Base-by-base conservation (phyloP, 2,329 filamentous ascomycete species). In the Piedraia hortae region DNA sequence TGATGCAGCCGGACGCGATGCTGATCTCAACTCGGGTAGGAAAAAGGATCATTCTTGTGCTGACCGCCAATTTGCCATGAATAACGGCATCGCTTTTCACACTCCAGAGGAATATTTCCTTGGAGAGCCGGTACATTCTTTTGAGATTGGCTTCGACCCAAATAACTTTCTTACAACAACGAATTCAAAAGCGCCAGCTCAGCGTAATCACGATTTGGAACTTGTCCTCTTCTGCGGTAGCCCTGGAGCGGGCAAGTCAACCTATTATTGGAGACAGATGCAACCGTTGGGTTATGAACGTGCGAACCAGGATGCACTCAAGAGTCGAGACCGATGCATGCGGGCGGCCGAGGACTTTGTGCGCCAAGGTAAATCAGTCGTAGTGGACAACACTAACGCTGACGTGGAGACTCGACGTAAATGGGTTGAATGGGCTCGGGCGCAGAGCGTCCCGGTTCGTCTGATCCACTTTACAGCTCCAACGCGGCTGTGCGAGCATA, bases 71-170 rank as follows among this genome's bases (percentile, higher is more conserved):
- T 70, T 93, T 34, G 82, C 85, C 3, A 55, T 67, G 28, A 93
- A 97, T 37, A 48, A 80, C 7, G 74, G 74, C 3, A 62, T 97
- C 31, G 41, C 50, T 7, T 97, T 82, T 42, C 51, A 65, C 26
- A 90, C 82, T 0, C 85, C 85, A 0, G 85, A 97, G 39, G 80
- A 91, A 43, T 90, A 69, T 47, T 93, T 93, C 39, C 57, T 82
- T 1, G 56, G 57, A 2, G 60, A 75, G 33, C 37, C 57, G 12
- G 53, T 70, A 1, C 57, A 65, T 31, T 56, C 62, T 1, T 85
- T 74, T 37, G 45, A 46, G 6, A 56, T 73, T 24, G 51, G 60
- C 1, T 88, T 93, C 34, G 67, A 91, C 30, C 60, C 80, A 10
- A 46, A 47, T 1, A 42, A 51, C 3, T 65, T 69, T 35, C 46